Conservation (phyloP, 2,329 filamentous ascomycete genomes). For the Neoarthrinium moseri region DNA sequence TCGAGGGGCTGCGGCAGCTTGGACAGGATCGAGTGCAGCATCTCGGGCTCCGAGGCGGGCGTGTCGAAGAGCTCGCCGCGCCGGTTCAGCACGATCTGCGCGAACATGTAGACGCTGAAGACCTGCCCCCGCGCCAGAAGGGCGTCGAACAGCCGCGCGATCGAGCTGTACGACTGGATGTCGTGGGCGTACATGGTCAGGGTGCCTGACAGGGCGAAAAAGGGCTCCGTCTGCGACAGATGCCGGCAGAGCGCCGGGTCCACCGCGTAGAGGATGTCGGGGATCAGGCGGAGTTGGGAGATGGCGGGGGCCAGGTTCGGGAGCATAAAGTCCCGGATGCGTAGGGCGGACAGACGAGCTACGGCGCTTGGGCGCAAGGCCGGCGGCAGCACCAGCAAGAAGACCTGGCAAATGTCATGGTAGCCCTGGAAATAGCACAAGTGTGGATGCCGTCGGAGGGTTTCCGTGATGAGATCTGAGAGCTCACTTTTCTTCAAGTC, state of each 20-base stretch:
- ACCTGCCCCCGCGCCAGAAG: slow-evolving; percentile 84
- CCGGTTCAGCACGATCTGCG: slow-evolving; percentile 79
- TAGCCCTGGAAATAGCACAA: slow-evolving; percentile 98
- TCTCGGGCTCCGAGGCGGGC: slow-evolving; percentile 81
- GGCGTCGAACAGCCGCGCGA: slow-evolving; percentile 89
- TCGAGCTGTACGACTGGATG: slow-evolving; percentile 84
- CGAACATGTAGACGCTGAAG: slow-evolving; percentile 88
- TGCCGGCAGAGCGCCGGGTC: slow-evolving; percentile 73
- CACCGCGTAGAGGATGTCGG: slow-evolving; percentile 71
- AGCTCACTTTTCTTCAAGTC: slow-evolving; percentile 72
- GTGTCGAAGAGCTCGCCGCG: slow-evolving; percentile 83
- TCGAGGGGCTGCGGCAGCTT: slow-evolving; percentile 82
- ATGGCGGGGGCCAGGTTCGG: slow-evolving; percentile 79
- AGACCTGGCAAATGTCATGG: slow-evolving; percentile 96
- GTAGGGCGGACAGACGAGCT: slow-evolving; percentile 79
- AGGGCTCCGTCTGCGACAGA: slow-evolving; percentile 77
- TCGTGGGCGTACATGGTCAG: slow-evolving; percentile 97
- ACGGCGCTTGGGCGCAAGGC: slow-evolving; percentile 61
- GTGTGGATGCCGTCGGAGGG: slow-evolving; percentile 77
- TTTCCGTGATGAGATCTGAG: slow-evolving; percentile 74
- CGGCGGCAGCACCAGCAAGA: slow-evolving; percentile 79
- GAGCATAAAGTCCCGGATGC: slow-evolving; percentile 97
- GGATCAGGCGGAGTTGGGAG: slow-evolving; percentile 82
- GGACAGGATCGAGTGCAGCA: slow-evolving; percentile 84
- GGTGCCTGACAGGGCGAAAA: slow-evolving; percentile 90